Evolutionary conservation across 176 grass and related monocot genomes (phyloP).

Genomic region (Oryza coarctata): DNA sequence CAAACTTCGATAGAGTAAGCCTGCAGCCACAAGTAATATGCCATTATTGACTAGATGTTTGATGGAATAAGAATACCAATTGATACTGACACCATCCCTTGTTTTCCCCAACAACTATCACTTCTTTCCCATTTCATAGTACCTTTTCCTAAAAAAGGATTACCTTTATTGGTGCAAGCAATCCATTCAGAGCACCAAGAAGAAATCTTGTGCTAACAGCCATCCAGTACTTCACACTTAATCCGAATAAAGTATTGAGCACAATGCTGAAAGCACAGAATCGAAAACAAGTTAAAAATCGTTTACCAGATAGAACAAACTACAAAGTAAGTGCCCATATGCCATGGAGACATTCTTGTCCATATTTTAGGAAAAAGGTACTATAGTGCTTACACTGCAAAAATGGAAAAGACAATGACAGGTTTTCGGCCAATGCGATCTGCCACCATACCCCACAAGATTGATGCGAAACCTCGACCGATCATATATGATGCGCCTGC

Average conservation of each 20-base stretch:
- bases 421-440: constrained; percentile 71
- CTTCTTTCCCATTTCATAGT: not conserved
- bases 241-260: constrained; percentile 69
- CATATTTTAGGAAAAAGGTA: not conserved
- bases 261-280: constrained; percentile 45
- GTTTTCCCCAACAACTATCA: not conserved
- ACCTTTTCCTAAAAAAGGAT: not conserved
- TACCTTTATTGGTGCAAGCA: constrained; percentile 61
- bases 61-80: not conserved
- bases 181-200: constrained; percentile 59
- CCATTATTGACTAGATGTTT: not conserved
- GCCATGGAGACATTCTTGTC: not conserved
- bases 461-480: constrained; percentile 64
- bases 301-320: not conserved
- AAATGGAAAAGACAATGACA: constrained; percentile 52
- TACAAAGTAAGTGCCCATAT: not conserved
- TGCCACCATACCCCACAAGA: constrained; percentile 65
- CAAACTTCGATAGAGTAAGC: constrained; percentile 82
- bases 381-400: constrained; percentile 45
- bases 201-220: constrained; percentile 64
- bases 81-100: not conserved
- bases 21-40: constrained; percentile 32
- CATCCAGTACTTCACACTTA: constrained; percentile 72
- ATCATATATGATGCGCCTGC: constrained; percentile 73
- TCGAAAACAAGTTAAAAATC: not conserved